Evolutionary conservation across 305 asterid genomes (phyloP).

Genomic region (Fraxinus latifolia): DNA sequence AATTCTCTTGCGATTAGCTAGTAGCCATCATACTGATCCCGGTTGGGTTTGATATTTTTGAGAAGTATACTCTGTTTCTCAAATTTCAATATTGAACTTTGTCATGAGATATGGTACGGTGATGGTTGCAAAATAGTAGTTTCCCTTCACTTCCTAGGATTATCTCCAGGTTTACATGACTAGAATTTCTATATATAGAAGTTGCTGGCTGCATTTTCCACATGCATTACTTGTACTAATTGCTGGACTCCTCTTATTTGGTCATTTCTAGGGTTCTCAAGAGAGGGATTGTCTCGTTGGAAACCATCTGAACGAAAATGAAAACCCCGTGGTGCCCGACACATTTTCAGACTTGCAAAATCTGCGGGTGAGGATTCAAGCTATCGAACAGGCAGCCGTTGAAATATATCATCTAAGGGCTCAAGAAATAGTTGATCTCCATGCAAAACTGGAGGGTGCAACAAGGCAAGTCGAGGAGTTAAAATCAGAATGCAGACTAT

Average conservation of each 20-base stretch:
- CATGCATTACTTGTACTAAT: not conserved
- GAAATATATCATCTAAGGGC: constrained; percentile 49
- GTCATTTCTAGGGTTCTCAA: constrained; percentile 45
- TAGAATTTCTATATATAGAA: not conserved
- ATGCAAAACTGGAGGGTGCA: constrained; percentile 64
- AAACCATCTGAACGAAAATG: constrained; percentile 27
- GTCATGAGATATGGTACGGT: not conserved
- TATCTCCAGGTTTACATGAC: not conserved
- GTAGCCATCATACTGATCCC: not conserved
- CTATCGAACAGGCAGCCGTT: constrained; percentile 51
- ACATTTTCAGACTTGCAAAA: constrained; percentile 47
- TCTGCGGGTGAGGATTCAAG: constrained; percentile 53
- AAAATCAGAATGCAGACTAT: constrained; percentile 52
- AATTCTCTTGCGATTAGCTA: not conserved
- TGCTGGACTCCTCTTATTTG: constrained; percentile 14
- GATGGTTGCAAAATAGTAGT: not conserved
- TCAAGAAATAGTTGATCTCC: constrained; percentile 54
- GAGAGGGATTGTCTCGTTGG: constrained; percentile 15
- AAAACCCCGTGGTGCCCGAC: constrained; percentile 25
- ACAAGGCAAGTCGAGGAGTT: constrained; percentile 59
- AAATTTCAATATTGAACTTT: not conserved
- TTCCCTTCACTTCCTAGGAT: not conserved
- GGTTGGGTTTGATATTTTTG: not conserved
- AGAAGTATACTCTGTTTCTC: not conserved
- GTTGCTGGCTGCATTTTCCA: constrained; percentile 9